Evolutionary conservation across 345 rosid species (phyloP).

Genomic region (Eucalyptus erythrocorys): DNA sequence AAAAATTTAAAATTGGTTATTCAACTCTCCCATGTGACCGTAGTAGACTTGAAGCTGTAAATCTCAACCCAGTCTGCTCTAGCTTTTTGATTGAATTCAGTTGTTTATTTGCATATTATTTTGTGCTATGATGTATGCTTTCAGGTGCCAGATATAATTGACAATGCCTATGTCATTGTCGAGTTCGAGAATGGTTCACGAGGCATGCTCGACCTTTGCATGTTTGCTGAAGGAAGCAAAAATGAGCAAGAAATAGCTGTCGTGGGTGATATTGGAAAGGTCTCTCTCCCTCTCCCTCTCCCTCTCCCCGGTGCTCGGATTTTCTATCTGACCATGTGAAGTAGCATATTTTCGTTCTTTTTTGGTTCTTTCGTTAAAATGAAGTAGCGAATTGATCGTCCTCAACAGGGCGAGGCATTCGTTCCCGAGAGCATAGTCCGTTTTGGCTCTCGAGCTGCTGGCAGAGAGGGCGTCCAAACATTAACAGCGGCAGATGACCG

Average conservation of each 20-base stretch:
- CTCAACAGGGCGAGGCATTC: constrained; percentile 85
- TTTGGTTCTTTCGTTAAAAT: background rate
- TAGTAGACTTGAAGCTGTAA: background rate
- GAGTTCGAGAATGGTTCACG: constrained; percentile 90
- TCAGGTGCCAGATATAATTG: constrained; percentile 87
- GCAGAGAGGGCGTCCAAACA: constrained; percentile 62
- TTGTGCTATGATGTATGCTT: background rate
- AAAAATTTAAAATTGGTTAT: background rate
- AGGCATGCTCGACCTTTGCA: constrained; percentile 91
- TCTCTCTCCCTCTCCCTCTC: background rate
- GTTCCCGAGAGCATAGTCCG: constrained; percentile 82
- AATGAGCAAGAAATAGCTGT: constrained; percentile 91
- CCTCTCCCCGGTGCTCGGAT: background rate
- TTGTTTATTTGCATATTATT: background rate
- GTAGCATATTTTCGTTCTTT: background rate
- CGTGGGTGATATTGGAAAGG: constrained; percentile 78
- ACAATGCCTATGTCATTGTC: constrained; percentile 75
- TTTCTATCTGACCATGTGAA: background rate
- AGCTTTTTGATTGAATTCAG: background rate
- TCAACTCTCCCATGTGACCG: background rate
- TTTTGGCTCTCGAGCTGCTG: constrained; percentile 43
- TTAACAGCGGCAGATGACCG: constrained; percentile 53
- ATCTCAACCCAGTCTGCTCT: background rate
- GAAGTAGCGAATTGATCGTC: background rate
- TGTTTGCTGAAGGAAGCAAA: constrained; percentile 98